Conservation (phyloP, 2,329 filamentous ascomycete species). For the Sarocladium strictum region DNA sequence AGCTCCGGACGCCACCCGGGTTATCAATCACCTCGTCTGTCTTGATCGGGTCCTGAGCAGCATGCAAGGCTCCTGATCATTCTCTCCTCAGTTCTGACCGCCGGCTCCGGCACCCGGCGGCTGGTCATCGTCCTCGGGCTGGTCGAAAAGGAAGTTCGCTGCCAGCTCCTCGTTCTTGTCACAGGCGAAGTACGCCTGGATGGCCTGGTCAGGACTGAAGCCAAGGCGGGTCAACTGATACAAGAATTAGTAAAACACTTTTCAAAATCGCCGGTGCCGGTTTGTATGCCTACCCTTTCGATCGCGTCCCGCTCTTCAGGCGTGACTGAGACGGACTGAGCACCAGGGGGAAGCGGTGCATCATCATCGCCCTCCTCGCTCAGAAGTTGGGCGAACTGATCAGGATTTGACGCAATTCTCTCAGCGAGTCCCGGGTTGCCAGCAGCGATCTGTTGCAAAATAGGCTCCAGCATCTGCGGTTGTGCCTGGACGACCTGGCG, state of each 20-base stretch:
- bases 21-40: neutral
- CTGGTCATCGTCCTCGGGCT: conserved; percentile 77
- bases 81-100: conserved; percentile 28
- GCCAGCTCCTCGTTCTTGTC: conserved; percentile 99
- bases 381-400: conserved; percentile 85
- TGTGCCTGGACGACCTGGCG: conserved; percentile 96
- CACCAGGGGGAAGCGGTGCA: conserved; percentile 77
- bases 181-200: conserved; percentile 98
- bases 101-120: conserved; percentile 19
- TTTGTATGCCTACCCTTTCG: conserved; percentile 64
- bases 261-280: neutral
- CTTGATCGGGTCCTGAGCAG: neutral
- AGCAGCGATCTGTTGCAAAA: conserved; percentile 89
- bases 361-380: conserved; percentile 85
- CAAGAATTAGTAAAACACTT: conserved; percentile 6
- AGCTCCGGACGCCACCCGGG: too few species aligned
- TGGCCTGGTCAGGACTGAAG: conserved; percentile 87
- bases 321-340: conserved; percentile 84
- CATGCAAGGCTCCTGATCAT: neutral
- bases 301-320: conserved; percentile 97
- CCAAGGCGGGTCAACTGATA: conserved; percentile 80
- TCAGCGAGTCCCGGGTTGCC: conserved; percentile 93
- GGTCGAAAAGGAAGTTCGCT: conserved; percentile 96
- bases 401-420: conserved; percentile 84
- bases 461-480: conserved; percentile 97